These are phyloP conservation scores for Chaetoscypha palmicola DNA, from an alignment of 2,329 filamentous ascomycete species.

Conservation along the genomic window DNA sequence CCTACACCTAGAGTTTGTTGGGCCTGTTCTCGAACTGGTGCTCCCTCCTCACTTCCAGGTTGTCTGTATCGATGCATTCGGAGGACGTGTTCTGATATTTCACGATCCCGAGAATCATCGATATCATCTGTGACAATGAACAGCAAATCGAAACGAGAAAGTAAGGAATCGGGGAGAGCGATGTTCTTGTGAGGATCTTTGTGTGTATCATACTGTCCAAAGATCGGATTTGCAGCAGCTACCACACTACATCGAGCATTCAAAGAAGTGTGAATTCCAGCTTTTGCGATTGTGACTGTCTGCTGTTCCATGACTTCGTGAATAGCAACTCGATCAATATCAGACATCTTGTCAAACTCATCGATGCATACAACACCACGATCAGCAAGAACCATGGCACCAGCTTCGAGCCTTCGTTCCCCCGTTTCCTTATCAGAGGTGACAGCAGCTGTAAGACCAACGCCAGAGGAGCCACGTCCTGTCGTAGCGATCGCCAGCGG, in stretches of 20 bases:
- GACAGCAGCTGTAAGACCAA: constrained; percentile 94
- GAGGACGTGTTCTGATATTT: constrained; percentile 91
- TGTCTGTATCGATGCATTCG: constrained; percentile 96
- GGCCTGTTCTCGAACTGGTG: constrained; percentile 82
- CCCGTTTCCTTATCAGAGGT: constrained; percentile 97
- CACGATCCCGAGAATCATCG: constrained; percentile 83
- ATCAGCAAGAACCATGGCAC: constrained; percentile 97
- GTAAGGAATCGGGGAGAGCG: constrained; percentile 86
- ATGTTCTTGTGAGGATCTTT: constrained; percentile 99
- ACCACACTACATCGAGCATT: constrained; percentile 96
- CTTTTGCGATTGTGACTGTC: constrained; percentile 97
- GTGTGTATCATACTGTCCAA: constrained; percentile 96
- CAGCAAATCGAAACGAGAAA: constrained; percentile 96
- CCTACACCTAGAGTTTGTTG: constrained; percentile 83
- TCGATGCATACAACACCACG: constrained; percentile 98
- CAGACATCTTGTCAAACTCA: constrained; percentile 99
- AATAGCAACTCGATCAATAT: constrained; percentile 94
- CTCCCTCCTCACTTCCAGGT: constrained; percentile 87
- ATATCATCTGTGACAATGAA: constrained; percentile 99
- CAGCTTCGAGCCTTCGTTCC: constrained; percentile 87
- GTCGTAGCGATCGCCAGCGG: constrained; percentile 95
- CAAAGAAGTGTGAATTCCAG: constrained; percentile 93
- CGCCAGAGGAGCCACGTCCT: constrained; percentile 90
- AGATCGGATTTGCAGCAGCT: constrained; percentile 94
- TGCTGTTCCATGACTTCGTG: constrained; percentile 99